Evolutionary conservation across 2,329 filamentous ascomycete genomes (phyloP), one percentile per base, ranked within the genome.

Genomic region (Ceratocystiopsis brevicomis): DNA sequence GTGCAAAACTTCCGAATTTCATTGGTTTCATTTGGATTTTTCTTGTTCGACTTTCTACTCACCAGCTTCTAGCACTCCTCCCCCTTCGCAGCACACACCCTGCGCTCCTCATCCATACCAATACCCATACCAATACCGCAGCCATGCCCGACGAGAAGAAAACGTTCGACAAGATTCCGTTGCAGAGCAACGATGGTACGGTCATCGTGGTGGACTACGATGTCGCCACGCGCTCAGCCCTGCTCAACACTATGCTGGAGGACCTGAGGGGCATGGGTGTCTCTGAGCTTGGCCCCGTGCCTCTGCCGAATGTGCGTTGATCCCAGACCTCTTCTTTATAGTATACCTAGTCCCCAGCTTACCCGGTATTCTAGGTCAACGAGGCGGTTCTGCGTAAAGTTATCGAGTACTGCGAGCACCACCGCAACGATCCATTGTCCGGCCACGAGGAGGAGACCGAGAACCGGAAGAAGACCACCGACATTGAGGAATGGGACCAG

Each of bases 401-500:
- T 32, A 79, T 98, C 54, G 90, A 96, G 63, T 98, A 90, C 90
- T 96, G 90, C 67, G 76, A 83, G 51, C 85, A 95, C 60, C 90
- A 98, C 73, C 82, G 83, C 61, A 76, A 78, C 60, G 90, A 98
- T 57, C 85, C 90, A 36, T 70, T 77, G n/a, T 73, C 77, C 49
- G 69, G 78, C 43, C 75, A 77, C 54, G 88, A 96, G 49, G 90
- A 94, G 47, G 86, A 98, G 54, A 81, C 81, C 49, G 88, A 96
- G 55, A 86, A 79, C 41, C 84, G 90, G 54, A 95, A 95, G 72
- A 95, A 94, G 76, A 94, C 87, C 1, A 96, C 90, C 39, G 90
- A 98, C 55, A 98, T 98, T 52, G 90, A 96, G 47, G 90, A 98
- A 64, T 98, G 90, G 90, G 90, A 98, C 55, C 88, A 96, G 63